Evolutionary conservation across 108 stramenopile species (phyloP), one percentile per base, ranked within the genome.

Genomic region (Bacterosira constricta): DNA sequence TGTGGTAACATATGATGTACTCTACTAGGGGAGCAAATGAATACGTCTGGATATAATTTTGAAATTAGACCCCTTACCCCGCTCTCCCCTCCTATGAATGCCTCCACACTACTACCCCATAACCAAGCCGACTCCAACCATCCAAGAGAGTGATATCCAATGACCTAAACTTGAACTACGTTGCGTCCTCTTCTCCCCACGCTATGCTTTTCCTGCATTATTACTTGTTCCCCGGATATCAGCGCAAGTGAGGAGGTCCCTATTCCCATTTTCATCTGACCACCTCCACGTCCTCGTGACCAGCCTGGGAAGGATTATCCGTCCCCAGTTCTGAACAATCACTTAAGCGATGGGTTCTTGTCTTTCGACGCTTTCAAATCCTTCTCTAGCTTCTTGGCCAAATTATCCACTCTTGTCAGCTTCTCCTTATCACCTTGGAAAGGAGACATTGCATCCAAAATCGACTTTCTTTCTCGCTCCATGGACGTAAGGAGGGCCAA

Each of bases 181-280:
- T 29, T 41, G 30, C 44, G 25, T 31, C 39, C 46, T 62, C 9
- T 45, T 62, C 61, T 62, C 42, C 44, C 61, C 27, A 62, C 42
- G n/a, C 42, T 44, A n/a, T 29, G 4, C 10, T 8, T 1, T 0
- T 31, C 3, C 0, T 62, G 20, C 6, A 45, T 38, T 20, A 29
- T 38, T 4, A 62, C 2, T 1, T 45, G 26, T 27, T 62, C 61
- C 1, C 61, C 61, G 27, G 35, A 15, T 13, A 62, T 27, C 26
- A 62, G 39, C n/a, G n/a, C n/a, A n/a, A n/a, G n/a, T n/a, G n/a
- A n/a, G n/a, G n/a, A n/a, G n/a, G n/a, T n/a, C n/a, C n/a, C n/a
- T n/a, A n/a, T n/a, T n/a, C n/a, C n/a, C n/a, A n/a, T n/a, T n/a
- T n/a, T n/a, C n/a, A n/a, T n/a, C n/a, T n/a, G n/a, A n/a, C n/a